Base-by-base conservation (phyloP, 257 asterid species). In the Nicotiana tabacum region DNA sequence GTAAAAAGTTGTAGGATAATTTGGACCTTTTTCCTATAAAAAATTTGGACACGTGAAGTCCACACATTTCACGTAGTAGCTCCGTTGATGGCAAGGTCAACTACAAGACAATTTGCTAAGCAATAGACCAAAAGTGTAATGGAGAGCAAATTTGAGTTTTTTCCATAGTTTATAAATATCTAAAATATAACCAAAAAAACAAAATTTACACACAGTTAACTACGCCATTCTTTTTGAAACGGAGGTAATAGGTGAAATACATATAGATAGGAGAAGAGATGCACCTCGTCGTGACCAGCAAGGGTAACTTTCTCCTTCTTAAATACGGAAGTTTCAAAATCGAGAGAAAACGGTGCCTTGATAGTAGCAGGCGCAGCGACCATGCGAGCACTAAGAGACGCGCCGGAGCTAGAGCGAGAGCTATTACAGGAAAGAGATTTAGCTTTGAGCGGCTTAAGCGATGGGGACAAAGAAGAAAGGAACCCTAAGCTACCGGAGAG, bases 211-310 rank as follows among this genome's bases (percentile, higher is more conserved):
- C 48, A 43, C 10, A 43, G 2, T 24, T 24, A 7, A 35, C 9
- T 69, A 69, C 18, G 2, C 2, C 10, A 69, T 69, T 69, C 29
- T 33, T 69, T n/a, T 27, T n/a, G 6, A 69, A 69, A 69, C 55
- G 8, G 57, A 39, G 30, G 4, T n/a, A 37, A 2, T 70, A 0
- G 3, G 32, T 37, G 78, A 39, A 39, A 46, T n/a, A 46, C 0
- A 29, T 16, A 7, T 27, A 33, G 39, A 18, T 10, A 81, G 21
- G 64, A 9, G 57, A 8, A 74, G 21, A 43, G 1, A 21, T 39
- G 48, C 43, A 95, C 98, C 98, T 94, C 99, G 3, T 94, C 97
- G 84, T 92, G 91, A 27, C 99, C 96, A 58, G 97, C 95, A 48
- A 95, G 95, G 83, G 91, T 91, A 82, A 92, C 82, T 62, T 91